These are phyloP conservation scores for Rhizophagus sp. DNA, from an alignment of 192 early-diverging fungal species.

Conservation along the genomic window DNA sequence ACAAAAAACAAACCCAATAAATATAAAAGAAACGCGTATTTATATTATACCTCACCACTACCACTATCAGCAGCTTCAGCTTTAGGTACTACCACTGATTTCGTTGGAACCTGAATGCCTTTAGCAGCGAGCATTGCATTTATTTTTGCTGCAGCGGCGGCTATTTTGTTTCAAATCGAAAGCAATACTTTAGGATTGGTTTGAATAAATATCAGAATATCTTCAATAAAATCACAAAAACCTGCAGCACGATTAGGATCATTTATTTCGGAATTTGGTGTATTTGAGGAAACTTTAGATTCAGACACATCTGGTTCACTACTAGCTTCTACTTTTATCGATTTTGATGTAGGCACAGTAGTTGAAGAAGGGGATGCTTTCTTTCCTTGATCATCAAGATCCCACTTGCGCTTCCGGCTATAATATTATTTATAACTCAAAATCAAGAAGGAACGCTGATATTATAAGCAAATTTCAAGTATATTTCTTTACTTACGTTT, in stretches of 20 bases:
- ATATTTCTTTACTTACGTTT: neutral
- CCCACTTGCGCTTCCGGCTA: conserved; percentile 45
- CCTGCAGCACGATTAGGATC: conserved; percentile 27
- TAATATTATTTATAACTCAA: neutral
- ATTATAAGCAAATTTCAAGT: neutral
- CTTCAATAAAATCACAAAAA: neutral
- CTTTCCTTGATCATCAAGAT: conserved; percentile 45
- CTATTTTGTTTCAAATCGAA: conserved; percentile 18
- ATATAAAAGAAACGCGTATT: neutral
- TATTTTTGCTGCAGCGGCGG: conserved; percentile 53
- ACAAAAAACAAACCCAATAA: no score
- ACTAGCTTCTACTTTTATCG: conserved; percentile 7
- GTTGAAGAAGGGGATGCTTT: conserved; percentile 19
- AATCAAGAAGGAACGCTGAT: neutral
- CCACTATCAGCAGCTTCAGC: neutral
- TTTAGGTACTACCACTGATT: conserved; percentile 16
- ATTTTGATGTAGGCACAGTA: conserved; percentile 25
- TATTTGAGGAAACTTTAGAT: neutral
- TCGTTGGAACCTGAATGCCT: conserved; percentile 43
- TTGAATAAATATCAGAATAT: neutral
- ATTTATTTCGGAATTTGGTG: neutral
- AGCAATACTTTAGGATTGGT: neutral
- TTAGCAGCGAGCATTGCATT: conserved; percentile 56
- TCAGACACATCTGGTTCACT: neutral
- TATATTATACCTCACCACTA: neutral